Evolutionary conservation across 2,329 filamentous ascomycete genomes (phyloP), one percentile per base, ranked within the genome.

Genomic region (Arthrobotrys pseudoclavata): DNA sequence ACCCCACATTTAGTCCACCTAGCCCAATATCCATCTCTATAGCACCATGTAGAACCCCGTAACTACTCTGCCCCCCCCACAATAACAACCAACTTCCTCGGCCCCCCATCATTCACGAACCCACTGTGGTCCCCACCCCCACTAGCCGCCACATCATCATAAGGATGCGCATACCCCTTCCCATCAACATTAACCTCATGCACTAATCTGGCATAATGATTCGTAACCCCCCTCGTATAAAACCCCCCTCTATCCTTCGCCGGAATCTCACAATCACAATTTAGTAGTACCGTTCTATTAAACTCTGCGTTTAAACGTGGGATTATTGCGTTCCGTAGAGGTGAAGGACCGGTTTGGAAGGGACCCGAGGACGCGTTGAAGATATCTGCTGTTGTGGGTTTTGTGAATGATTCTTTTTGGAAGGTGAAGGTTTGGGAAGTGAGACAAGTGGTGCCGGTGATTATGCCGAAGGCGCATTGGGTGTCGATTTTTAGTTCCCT

Each of bases 251-350:
- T 80, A n/a, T 82, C 66, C 80, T 87, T 84, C 6, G 48, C 52
- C 15, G 75, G 68, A 1, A 72, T 29, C 47, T 69, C 75, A 31
- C 52, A 48, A 10, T 72, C 75, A 29, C 76, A 79, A 20, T 83
- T 82, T 61, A 92, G 83, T 76, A 96, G 84, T 10, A 91, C 94
- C 37, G 88, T 90, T 22, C 92, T 87, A 84, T 94, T 93, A 81
- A 95, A 88, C 0, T 91, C 91, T 0, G 92, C 92, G 0, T 91
- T 88, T 13, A 96, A 84, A n/a, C 92, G 87, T 0, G 93, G 79
- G 85, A 86, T 72, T 84, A 86, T 2, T 82, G 84, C 2, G 69
- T 74, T 0, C 83, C 82, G 4, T 80, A 80, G 12, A 82, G 84
- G 15, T 83, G 84, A 47, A 84, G 84, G 13, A 83, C 67, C 77